phyloP scores from a whole-genome alignment of 768 basidiomycete genomes.

The Lentinula detonsa region DNA sequence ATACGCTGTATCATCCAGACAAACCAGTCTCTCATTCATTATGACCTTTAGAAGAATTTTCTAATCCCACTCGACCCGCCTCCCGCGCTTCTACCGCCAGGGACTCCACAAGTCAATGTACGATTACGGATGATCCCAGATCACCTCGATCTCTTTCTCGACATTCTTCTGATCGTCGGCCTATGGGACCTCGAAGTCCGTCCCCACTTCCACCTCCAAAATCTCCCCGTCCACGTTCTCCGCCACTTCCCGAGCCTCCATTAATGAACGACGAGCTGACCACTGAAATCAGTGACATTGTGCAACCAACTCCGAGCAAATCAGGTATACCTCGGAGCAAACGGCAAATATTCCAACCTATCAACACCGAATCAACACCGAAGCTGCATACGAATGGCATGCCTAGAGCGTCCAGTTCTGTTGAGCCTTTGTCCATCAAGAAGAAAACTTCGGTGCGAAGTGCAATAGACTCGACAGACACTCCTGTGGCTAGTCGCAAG shows the following conservation, averaged over 20 bases:
- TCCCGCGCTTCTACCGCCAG: slow-evolving; percentile 43
- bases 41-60: slow-evolving; percentile 48
- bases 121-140: slow-evolving; percentile 32
- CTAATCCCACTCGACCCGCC: slow-evolving; percentile 44
- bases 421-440: slow-evolving; percentile 81
- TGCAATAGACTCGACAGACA: slow-evolving; percentile 19
- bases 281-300: slow-evolving; percentile 26
- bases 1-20: slow-evolving; percentile 14
- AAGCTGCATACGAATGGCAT: slow-evolving; percentile 26
- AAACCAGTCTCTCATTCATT: slow-evolving; percentile 2
- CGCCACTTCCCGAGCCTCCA: slow-evolving; percentile 25
- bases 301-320: slow-evolving; percentile 16
- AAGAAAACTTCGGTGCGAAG: slow-evolving; percentile 69
- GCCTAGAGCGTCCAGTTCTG: slow-evolving; percentile 28
- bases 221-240: slow-evolving; percentile 27
- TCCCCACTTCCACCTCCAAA: slow-evolving; percentile 56
- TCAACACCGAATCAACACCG: slow-evolving; percentile 48
- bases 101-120: slow-evolving; percentile 33
- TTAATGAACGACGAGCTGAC: slow-evolving; percentile 41
- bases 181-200: slow-evolving; percentile 68
- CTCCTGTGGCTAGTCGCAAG: slow-evolving; percentile 30
- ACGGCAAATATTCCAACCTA: slow-evolving; percentile 58
- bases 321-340: slow-evolving; percentile 66
- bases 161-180: slow-evolving; percentile 52
- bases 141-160: slow-evolving; percentile 41